These are phyloP conservation scores for Trichophyton schoenleinii DNA, from an alignment of 2,329 filamentous ascomycete species.

Conservation along the genomic window DNA sequence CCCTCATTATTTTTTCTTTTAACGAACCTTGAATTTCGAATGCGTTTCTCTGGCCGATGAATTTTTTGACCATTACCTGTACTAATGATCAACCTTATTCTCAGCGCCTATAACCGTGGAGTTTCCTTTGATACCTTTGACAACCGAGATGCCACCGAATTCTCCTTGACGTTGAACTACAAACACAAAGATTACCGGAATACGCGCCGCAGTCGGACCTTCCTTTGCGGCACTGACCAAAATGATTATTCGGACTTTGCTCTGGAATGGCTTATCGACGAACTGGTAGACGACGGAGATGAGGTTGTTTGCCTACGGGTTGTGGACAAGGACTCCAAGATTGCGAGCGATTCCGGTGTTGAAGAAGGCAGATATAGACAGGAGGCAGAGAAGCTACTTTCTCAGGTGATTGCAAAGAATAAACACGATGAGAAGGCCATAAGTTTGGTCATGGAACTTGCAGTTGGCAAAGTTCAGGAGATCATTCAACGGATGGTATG, in stretches of 20 bases:
- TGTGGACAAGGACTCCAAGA: conserved; percentile 67
- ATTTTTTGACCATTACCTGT: conserved; percentile 1
- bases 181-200: conserved; percentile 79
- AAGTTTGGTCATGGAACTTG: conserved; percentile 73
- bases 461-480: conserved; percentile 76
- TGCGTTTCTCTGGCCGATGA: conserved; percentile 7
- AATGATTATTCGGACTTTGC: conserved; percentile 88
- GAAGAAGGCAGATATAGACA: conserved; percentile 60
- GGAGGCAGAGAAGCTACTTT: conserved; percentile 62
- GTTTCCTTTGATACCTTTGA: conserved; percentile 66
- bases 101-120: conserved; percentile 51
- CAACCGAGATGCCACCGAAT: conserved; percentile 53
- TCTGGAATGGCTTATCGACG: conserved; percentile 81
- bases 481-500: conserved; percentile 82
- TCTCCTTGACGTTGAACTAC: conserved; percentile 69
- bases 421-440: conserved; percentile 65
- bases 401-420: conserved; percentile 68
- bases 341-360: conserved; percentile 47
- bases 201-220: conserved; percentile 68
- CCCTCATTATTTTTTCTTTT: neutral
- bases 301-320: conserved; percentile 85
- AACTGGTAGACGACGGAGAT: conserved; percentile 85
- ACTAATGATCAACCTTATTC: conserved; percentile 5
- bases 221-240: conserved; percentile 81
- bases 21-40: neutral